Conservation (phyloP, 768 basidiomycete species). For the Chalciporus chontae region DNA sequence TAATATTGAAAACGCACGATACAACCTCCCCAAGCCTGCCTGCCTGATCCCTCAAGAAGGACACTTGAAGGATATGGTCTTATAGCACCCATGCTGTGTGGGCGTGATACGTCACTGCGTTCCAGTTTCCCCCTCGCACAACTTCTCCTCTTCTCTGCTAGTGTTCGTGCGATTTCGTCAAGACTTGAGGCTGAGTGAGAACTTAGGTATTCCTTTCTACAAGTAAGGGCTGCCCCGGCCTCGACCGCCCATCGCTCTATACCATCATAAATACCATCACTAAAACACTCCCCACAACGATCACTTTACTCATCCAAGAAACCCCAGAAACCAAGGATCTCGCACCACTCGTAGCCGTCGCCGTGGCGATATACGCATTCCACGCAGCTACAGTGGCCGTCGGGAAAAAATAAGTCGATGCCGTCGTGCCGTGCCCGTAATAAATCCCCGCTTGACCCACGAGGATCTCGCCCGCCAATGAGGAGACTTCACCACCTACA, state of each 20-base stretch:
- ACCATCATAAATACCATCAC: neutral
- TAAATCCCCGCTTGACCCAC: slow-evolving; percentile 54
- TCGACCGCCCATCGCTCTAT: neutral
- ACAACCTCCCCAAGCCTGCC: too few relatives aligned
- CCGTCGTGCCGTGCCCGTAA: slow-evolving; percentile 45
- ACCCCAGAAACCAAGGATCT: neutral
- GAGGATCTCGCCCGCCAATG: slow-evolving; percentile 44
- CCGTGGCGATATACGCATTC: slow-evolving; percentile 47
- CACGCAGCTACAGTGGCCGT: slow-evolving; percentile 55
- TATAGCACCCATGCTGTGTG: too few relatives aligned
- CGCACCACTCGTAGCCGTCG: slow-evolving; percentile 19
- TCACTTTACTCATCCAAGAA: neutral
- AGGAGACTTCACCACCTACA: slow-evolving; percentile 47
- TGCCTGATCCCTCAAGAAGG: too few relatives aligned
- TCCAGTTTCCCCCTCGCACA: too few relatives aligned
- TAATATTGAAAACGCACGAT: too few relatives aligned
- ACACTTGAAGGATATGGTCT: too few relatives aligned
- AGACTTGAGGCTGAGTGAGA: too few relatives aligned
- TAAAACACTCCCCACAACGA: neutral
- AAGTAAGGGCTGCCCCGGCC: too few relatives aligned
- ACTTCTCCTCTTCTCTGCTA: too few relatives aligned
- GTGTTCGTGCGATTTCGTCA: too few relatives aligned
- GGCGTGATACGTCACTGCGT: too few relatives aligned
- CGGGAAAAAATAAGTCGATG: slow-evolving; percentile 53
- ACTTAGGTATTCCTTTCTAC: too few relatives aligned